Evolutionary conservation across 1,284 basidiomycete genomes (phyloP).

Genomic region (Leccinum holopus): DNA sequence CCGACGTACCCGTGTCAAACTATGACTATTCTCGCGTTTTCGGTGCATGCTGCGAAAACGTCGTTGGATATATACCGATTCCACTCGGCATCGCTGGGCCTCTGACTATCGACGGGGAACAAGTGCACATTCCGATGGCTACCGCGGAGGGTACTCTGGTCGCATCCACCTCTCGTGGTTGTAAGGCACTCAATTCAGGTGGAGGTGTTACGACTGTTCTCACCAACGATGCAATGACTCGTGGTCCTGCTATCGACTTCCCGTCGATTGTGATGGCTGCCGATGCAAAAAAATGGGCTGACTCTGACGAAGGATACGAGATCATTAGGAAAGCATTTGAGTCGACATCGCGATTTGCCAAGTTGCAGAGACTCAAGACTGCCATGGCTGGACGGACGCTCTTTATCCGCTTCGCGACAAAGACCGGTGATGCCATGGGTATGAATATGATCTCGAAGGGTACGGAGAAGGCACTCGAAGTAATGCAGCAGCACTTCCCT

Average conservation of each 20-base stretch:
- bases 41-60: constrained; percentile 99
- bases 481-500: constrained; percentile 81
- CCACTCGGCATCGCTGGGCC: constrained; percentile 98
- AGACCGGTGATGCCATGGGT: constrained; percentile 98
- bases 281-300: constrained; percentile 86
- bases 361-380: constrained; percentile 79
- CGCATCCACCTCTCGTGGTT: constrained; percentile 95
- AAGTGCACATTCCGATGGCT: constrained; percentile 96
- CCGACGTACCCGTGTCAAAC: constrained; percentile 78
- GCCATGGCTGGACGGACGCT: constrained; percentile 89
- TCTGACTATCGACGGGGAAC: constrained; percentile 84
- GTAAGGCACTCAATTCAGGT: constrained; percentile 95
- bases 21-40: constrained; percentile 96
- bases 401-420: constrained; percentile 94
- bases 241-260: constrained; percentile 97
- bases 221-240: constrained; percentile 95
- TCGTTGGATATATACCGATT: constrained; percentile 95
- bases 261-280: constrained; percentile 80
- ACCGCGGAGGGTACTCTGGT: constrained; percentile 99
- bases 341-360: constrained; percentile 89
- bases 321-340: constrained; percentile 89
- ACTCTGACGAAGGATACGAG: constrained; percentile 77
- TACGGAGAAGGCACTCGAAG: constrained; percentile 90
- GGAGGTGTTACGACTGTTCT: constrained; percentile 96
- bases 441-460: constrained; percentile 99